Evolutionary conservation across 352 stramenopile species (phyloP).

Genomic region (Globisporangium yorkense): DNA sequence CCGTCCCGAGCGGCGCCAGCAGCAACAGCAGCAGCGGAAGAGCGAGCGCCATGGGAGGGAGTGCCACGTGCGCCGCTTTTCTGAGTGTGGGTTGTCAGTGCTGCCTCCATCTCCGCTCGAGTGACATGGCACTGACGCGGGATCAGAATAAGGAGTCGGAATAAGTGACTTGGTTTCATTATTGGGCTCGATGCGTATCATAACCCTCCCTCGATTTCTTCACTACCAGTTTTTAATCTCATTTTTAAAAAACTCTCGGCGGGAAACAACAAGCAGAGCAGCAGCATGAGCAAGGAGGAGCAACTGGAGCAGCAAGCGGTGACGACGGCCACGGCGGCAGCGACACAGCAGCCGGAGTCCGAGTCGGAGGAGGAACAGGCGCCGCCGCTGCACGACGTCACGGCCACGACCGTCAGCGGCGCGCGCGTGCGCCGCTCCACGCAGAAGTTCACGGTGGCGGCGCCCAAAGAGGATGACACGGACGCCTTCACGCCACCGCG

Average conservation of each 20-base stretch:
- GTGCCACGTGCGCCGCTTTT: not conserved
- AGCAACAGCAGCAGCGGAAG: constrained; percentile 15
- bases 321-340: not conserved
- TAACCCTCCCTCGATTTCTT: not conserved
- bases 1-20: constrained; percentile 14
- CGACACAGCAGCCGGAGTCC: not conserved
- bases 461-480: constrained; percentile 39
- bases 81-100: not conserved
- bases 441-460: constrained; percentile 60
- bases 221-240: not conserved
- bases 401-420: constrained; percentile 23
- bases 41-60: not conserved
- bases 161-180: too few relatives aligned
- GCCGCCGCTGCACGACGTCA: constrained; percentile 10
- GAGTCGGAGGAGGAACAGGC: constrained; percentile 6
- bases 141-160: too few relatives aligned
- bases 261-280: not conserved
- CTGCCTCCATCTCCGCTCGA: too few relatives aligned
- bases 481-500: constrained; percentile 58
- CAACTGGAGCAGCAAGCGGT: not conserved
- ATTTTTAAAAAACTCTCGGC: not conserved
- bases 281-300: not conserved
- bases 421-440: constrained; percentile 54
- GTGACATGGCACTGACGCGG: too few relatives aligned
- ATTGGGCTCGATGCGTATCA: too few relatives aligned